These are phyloP conservation scores for Pestalotiopsis sp. DNA, from an alignment of 2,329 filamentous ascomycete genomes.

Conservation along the genomic window DNA sequence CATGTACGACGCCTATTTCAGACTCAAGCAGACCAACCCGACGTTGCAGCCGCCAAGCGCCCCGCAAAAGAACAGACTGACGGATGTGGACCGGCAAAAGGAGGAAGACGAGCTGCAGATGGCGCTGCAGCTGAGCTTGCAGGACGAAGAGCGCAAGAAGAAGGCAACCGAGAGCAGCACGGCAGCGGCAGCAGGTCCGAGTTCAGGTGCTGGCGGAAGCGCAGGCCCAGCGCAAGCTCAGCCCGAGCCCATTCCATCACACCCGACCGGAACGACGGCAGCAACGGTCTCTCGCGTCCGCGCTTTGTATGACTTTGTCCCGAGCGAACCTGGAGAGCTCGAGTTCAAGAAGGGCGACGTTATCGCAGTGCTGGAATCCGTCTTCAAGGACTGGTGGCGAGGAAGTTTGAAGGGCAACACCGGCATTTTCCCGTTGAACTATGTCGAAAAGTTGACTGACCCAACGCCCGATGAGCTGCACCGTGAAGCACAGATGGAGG, in stretches of 20 bases:
- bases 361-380: slow-evolving; percentile 94
- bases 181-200: slow-evolving; percentile 34
- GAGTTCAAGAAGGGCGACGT: slow-evolving; percentile 97
- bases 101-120: slow-evolving; percentile 98
- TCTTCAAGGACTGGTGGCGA: slow-evolving; percentile 99
- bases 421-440: slow-evolving; percentile 97
- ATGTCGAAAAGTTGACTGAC: slow-evolving; percentile 95
- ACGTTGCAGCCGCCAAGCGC: slow-evolving; percentile 90
- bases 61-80: slow-evolving; percentile 89
- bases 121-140: slow-evolving; percentile 88
- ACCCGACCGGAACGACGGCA: slow-evolving; percentile 85
- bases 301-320: slow-evolving; percentile 91
- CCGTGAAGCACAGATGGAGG: slow-evolving; percentile 93
- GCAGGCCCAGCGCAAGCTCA: slow-evolving; percentile 33
- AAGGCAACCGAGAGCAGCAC: slow-evolving; percentile 39
- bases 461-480: slow-evolving; percentile 93
- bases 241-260: slow-evolving; percentile 54
- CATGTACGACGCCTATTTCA: slow-evolving; percentile 94
- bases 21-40: slow-evolving; percentile 82
- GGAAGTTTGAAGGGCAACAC: slow-evolving; percentile 92
- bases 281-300: slow-evolving; percentile 94
- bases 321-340: slow-evolving; percentile 90
- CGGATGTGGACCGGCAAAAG: slow-evolving; percentile 85
- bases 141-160: slow-evolving; percentile 75
- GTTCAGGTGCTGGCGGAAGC: slow-evolving; percentile 28